Percentiles rank a stretch among this genome's conserved stretches.
Conservation (phyloP, 345 rosid genomes). For the Clausena lansium region DNA sequence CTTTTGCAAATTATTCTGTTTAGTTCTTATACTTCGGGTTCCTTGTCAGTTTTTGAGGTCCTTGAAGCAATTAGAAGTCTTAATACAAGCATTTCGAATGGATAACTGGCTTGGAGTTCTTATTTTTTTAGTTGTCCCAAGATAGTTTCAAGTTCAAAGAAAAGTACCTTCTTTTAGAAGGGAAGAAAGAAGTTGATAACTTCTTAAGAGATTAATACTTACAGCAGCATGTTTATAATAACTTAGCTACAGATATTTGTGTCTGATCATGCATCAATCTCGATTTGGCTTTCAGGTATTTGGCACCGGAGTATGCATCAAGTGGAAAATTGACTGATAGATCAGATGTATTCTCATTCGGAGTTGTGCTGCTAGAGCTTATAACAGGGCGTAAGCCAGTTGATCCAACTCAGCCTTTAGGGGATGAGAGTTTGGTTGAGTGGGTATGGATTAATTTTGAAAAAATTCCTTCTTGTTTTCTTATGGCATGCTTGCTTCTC, state of each 20-base stretch:
- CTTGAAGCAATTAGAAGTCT: background rate
- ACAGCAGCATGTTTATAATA: background rate
- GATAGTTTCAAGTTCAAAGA: background rate
- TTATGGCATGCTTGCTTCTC: background rate
- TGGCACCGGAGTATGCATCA: conserved; percentile 96
- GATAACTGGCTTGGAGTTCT: background rate
- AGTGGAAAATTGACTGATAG: conserved; percentile 94
- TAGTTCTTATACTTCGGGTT: background rate
- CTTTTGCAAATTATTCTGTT: conserved; percentile 3
- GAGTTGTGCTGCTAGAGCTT: conserved; percentile 94
- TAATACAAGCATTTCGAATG: background rate
- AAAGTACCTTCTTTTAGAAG: background rate
- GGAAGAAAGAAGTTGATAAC: background rate
- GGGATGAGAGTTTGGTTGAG: conserved; percentile 98
- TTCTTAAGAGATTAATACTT: background rate
- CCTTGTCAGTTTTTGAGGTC: background rate
- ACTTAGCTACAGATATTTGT: background rate
- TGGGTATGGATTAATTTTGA: conserved; percentile 54
- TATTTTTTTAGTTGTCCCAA: background rate
- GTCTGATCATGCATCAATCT: background rate
- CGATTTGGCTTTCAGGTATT: conserved; percentile 51
- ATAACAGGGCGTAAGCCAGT: conserved; percentile 93
- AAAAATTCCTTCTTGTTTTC: background rate
- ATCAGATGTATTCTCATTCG: conserved; percentile 95
- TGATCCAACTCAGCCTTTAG: conserved; percentile 75